Evolutionary conservation across 495 filamentous ascomycete species (phyloP).

Genomic region (Daldinia loculata): DNA sequence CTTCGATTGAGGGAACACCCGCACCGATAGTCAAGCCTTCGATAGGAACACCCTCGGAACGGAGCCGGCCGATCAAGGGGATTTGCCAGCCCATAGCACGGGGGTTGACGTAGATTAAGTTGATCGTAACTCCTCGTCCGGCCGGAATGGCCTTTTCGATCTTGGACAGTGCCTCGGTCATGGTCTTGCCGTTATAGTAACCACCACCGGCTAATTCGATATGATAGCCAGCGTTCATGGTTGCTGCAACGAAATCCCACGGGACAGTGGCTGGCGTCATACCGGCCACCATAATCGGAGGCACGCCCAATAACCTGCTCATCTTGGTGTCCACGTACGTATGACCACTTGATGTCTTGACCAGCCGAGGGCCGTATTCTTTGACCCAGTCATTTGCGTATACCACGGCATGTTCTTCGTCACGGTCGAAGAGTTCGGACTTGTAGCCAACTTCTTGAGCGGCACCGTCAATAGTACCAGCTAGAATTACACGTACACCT

Average conservation of each 20-base stretch:
- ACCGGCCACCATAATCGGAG: slow-evolving; percentile 89
- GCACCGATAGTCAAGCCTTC: slow-evolving; percentile 95
- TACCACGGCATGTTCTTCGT: slow-evolving; percentile 90
- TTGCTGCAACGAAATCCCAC: slow-evolving; percentile 91
- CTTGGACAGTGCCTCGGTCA: slow-evolving; percentile 89
- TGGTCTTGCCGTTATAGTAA: slow-evolving; percentile 89
- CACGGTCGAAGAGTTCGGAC: slow-evolving; percentile 94
- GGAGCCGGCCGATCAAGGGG: slow-evolving; percentile 82
- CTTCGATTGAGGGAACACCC: slow-evolving; percentile 91
- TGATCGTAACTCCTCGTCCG: slow-evolving; percentile 91
- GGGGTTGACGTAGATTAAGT: slow-evolving; percentile 96
- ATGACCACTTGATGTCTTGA: slow-evolving; percentile 84
- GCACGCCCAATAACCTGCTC: slow-evolving; percentile 88
- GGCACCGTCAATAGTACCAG: slow-evolving; percentile 88
- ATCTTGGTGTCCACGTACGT: slow-evolving; percentile 98
- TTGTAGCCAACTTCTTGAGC: slow-evolving; percentile 94
- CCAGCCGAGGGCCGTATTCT: slow-evolving; percentile 87
- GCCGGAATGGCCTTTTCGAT: slow-evolving; percentile 88
- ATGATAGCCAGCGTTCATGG: slow-evolving; percentile 92
- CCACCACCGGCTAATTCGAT: slow-evolving; percentile 88
- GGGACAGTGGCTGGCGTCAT: slow-evolving; percentile 93
- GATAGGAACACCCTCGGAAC: slow-evolving; percentile 88
- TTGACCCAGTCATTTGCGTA: slow-evolving; percentile 99
- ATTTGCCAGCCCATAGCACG: slow-evolving; percentile 98
- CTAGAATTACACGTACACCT: slow-evolving; percentile 92